Evolutionary conservation across 1,284 basidiomycete species (phyloP), one percentile per base, ranked within the genome.

Genomic region (Grifola frondosa): DNA sequence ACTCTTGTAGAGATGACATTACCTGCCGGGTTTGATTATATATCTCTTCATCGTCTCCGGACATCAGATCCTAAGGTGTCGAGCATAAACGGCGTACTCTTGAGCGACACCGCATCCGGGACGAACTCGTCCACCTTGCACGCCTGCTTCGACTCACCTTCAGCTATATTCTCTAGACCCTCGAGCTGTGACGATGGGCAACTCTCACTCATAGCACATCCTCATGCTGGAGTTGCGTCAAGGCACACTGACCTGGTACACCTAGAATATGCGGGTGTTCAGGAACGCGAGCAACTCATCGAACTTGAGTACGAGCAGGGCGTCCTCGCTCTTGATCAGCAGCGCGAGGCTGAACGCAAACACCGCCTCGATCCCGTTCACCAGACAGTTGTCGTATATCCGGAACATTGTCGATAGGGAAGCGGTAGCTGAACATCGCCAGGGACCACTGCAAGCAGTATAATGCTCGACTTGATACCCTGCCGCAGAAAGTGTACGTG

Each of bases 361-460:
- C 30, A 97, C 87, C 1, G 95, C 91, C 65, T 99, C 95, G 42
- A 97, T 91, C 4, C 95, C 95, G 59, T 90, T 97, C 1, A 96
- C 96, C 49, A 98, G 82, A 44, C 94, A 91, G 57, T 88, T 88
- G 62, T 95, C 92, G 57, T 94, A 89, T 64, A 98, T 93, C 54
- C 95, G 82, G 59, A 92, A 96, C 5, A 97, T 95, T 26, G 8
- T 93, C 86, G 33, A 97, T 70, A 0, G 95, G 95, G 62, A 97
- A 97, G 15, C 95, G 80, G 65, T 93, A 95, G 54, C 91, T 91
- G 70, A 97, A 98, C 60, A 98, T 73, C 0, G 95, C 98, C 65
- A 99, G 76, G 67, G 97, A 97, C 95, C 96, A 99, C 59, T 97
- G 93, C 13, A 88, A 92, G 56, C 96, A 59, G n/a, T n/a, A n/a